Conservation (phyloP, 1,284 basidiomycete species). For the Sporisorium sorghi region DNA sequence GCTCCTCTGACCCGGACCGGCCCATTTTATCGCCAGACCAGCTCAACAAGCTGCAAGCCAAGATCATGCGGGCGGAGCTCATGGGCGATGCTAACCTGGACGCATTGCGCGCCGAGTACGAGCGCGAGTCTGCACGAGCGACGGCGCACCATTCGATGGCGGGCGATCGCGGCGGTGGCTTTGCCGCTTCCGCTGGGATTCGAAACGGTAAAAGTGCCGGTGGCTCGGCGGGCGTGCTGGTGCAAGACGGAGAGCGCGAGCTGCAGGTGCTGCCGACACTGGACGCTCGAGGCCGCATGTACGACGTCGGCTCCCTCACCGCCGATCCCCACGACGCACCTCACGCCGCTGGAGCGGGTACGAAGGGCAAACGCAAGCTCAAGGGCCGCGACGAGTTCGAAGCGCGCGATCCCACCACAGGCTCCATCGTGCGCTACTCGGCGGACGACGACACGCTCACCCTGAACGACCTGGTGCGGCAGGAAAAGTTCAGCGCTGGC, state of each 20-base stretch:
- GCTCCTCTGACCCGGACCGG: slow-evolving; percentile 24
- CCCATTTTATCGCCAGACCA: slow-evolving; percentile 72
- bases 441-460: slow-evolving; percentile 85
- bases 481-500: slow-evolving; percentile 90
- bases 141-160: slow-evolving; percentile 52
- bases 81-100: slow-evolving; percentile 79
- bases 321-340: slow-evolving; percentile 52
- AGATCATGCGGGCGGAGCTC: slow-evolving; percentile 89
- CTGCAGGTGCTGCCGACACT: slow-evolving; percentile 89
- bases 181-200: slow-evolving; percentile 16
- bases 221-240: slow-evolving; percentile 14
- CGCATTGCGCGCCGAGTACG: slow-evolving; percentile 84
- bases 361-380: slow-evolving; percentile 75
- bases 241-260: slow-evolving; percentile 59
- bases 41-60: slow-evolving; percentile 91
- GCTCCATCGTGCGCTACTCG: slow-evolving; percentile 53
- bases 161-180: slow-evolving; percentile 61
- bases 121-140: slow-evolving; percentile 74
- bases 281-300: slow-evolving; percentile 85
- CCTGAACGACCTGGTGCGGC: slow-evolving; percentile 89
- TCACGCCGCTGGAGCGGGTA: too few relatives aligned
- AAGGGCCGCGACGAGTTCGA: slow-evolving; percentile 78
- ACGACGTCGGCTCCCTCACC: slow-evolving; percentile 85
- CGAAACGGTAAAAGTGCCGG: too few relatives aligned
- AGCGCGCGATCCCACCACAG: slow-evolving; percentile 82